phyloP scores from a whole-genome alignment of 495 filamentous ascomycete genomes.

The Aspergillus ellipticus region DNA sequence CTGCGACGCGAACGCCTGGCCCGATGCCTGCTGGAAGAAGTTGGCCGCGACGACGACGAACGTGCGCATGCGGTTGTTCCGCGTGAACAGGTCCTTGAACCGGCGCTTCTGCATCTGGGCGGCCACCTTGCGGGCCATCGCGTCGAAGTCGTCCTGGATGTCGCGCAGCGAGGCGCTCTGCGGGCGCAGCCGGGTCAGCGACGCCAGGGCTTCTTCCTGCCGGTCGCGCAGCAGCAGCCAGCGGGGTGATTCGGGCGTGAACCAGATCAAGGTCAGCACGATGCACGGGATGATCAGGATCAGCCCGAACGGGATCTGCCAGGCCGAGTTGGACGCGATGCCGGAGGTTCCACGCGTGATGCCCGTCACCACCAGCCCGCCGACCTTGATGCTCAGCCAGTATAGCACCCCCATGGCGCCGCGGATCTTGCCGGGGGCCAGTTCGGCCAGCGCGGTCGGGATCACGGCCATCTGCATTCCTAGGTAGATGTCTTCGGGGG shows the following conservation, averaged over 20 bases:
- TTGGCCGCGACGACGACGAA: conserved; percentile 9
- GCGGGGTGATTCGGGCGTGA: conserved; percentile 11
- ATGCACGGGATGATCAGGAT: conserved; percentile 10
- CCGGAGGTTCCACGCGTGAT: conserved; percentile 1
- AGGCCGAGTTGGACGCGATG: conserved; percentile 1
- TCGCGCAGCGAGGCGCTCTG: background rate
- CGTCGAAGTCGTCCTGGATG: conserved; percentile 4
- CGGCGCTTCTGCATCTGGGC: conserved; percentile 2
- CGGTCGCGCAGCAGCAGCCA: conserved; percentile 10
- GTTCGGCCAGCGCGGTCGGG: background rate
- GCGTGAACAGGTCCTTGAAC: conserved; percentile 4
- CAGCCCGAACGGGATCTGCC: conserved; percentile 11
- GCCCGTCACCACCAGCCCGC: conserved; percentile 1
- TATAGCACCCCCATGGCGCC: conserved; percentile 2
- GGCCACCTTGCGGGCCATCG: background rate
- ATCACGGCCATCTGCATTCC: background rate
- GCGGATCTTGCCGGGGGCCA: background rate
- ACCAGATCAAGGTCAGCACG: background rate
- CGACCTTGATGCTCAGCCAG: conserved; percentile 4
- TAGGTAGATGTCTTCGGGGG: background rate
- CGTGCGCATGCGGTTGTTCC: conserved; percentile 5
- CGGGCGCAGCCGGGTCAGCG: background rate
- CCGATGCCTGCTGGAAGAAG: conserved; percentile 14
- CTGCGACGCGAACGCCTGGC: conserved; percentile 12
- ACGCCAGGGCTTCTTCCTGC: conserved; percentile 3